Evolutionary conservation across 1,284 basidiomycete genomes (phyloP), one percentile per base, ranked within the genome.

Genomic region (Ustilago crameri): DNA sequence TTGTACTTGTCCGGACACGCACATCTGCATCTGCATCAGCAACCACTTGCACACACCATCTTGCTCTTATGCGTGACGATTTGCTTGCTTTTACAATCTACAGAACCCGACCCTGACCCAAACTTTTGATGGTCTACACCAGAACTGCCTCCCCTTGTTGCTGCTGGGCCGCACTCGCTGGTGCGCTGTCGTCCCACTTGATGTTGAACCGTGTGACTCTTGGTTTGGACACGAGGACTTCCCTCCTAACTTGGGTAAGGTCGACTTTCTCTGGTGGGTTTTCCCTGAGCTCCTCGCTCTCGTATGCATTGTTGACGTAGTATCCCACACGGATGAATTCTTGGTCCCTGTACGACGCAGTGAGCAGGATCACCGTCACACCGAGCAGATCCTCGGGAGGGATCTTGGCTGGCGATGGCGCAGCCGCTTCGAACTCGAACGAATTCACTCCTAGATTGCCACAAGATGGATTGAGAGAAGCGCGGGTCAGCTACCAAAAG

Each of bases 241-340:
- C 93, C 75, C 95, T 88, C 71, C 91, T 88, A 26, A 98, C 85
- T 56, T 89, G 87, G 41, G 72, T 67, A 30, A 82, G 48, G 56
- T 82, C 75, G 35, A 81, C 63, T 30, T 75, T 56, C n/a, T 78
- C 79, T 3, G 80, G 80, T 5, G 80, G 79, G 45, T 82, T 79
- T 54, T 82, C 80, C 10, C 72, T 51, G 50, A 77, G 35, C 85
- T 93, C 92, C 67, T 95, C 92, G 72, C 91, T 91, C 83, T 97
- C 94, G 83, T 98, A 98, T 83, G 97, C 95, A 47, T 95, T 98
- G 83, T 98, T 96, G 84, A 98, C 96, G 84, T 99, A 99, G 85
- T 99, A 98, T 5, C 96, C 95, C 20, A 99, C 95, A 40, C 95
- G 89, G 37, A 99, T 95, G 84, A 99, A 99, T 84, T 98, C 95